Base-by-base conservation (phyloP, 2,329 filamentous ascomycete species). In the Ceratocystiopsis brevicomis region DNA sequence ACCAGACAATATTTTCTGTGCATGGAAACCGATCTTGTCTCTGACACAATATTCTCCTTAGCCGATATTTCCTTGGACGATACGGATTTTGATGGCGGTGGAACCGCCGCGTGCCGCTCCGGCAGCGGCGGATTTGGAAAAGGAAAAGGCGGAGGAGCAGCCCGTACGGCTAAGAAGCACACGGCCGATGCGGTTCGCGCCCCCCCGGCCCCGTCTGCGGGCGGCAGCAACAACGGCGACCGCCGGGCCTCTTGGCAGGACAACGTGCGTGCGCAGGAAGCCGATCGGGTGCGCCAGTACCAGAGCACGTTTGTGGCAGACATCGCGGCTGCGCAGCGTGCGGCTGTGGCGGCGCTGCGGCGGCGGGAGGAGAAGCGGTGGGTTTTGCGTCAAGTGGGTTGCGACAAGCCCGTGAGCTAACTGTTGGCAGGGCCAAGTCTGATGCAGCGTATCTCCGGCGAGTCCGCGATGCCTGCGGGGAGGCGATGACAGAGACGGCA, bases 221-320 rank as follows among this genome's bases (percentile, higher is more conserved):
- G 25, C 25, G 25, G 25, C 6, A 30, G 25, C 25, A 30, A 30
- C 25, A 30, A 30, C 8, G 25, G 25, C 25, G 25, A 30, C 25
- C 44, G 45, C 16, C 48, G 48, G 45, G 32, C 43, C 17, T 14
- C 36, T 16, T 48, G 41, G 44, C 46, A 48, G 21, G 43, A 46
- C 6, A 33, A 41, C 6, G 42, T 37, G 9, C 49, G 46, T n/a
- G 34, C 37, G 21, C 46, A 48, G 25, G 48, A 51, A 32, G 44
- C 40, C 11, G 46, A 46, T 16, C 49, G 49, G 4, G 49, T 44
- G 34, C 37, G 36, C 39, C 45, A 51, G 42, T 51, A 48, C 38
- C 33, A 43, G 40, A 18, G 17, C 16, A 41, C 42, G 8, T 49
- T 48, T 15, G 40, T 47, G 17, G 25, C 16, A 17, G 40, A 50